Percentiles rank a stretch among this genome's conserved stretches.
Conservation (phyloP, 2,329 filamentous ascomycete genomes). For the Fusarium illudens region DNA sequence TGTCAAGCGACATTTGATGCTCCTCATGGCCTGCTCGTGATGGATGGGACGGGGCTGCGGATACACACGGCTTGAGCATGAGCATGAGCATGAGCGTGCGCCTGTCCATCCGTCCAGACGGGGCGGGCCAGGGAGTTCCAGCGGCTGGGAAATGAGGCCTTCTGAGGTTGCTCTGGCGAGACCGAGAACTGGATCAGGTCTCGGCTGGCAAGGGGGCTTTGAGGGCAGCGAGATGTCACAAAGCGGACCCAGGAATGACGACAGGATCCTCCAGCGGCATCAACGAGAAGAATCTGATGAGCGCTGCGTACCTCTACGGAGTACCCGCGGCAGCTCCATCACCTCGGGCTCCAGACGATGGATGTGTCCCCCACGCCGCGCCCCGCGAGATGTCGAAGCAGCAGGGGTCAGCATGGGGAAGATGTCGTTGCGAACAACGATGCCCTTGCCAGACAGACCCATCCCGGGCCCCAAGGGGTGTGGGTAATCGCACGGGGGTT, state of each 20-base stretch:
- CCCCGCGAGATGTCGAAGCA: conserved; percentile 31
- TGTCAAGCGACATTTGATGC: conserved; percentile 5
- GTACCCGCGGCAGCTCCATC: conserved; percentile 1
- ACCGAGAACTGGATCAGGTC: conserved; percentile 7
- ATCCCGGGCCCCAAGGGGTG: conserved; percentile 14
- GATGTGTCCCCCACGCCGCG: conserved; percentile 27
- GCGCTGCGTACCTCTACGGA: background rate
- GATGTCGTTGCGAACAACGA: conserved; percentile 11
- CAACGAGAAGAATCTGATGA: conserved; percentile 2
- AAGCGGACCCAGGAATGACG: conserved; percentile 27
- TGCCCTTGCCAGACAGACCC: conserved; percentile 17
- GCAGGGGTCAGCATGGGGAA: conserved; percentile 32
- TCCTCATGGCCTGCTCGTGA: background rate
- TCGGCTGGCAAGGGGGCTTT: background rate
- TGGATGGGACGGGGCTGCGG: background rate
- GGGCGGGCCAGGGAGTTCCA: conserved; percentile 4
- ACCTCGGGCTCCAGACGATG: conserved; percentile 14
- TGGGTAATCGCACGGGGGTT: conserved; percentile 15
- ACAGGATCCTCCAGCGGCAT: conserved; percentile 6
- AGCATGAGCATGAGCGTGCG: background rate
- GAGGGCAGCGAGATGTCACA: conserved; percentile 15
- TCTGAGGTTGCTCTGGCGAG: conserved; percentile 24
- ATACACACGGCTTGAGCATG: conserved; percentile 5
- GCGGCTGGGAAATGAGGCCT: conserved; percentile 30
- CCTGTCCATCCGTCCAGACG: background rate